Base-by-base conservation (phyloP, 495 filamentous ascomycete species). In the Penicillium paradoxum region DNA sequence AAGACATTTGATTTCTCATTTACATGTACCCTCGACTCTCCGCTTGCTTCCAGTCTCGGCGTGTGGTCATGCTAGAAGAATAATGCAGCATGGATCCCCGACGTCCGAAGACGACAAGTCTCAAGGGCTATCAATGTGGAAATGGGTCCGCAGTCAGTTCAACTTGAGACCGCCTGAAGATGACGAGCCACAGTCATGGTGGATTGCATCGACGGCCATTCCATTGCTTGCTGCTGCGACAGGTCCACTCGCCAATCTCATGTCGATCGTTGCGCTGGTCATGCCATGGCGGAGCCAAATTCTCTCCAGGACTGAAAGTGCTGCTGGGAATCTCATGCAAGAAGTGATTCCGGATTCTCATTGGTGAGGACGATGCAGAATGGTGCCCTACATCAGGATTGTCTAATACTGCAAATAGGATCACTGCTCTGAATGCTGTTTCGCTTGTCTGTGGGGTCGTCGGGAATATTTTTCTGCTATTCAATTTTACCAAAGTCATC, bases 401-500 rank as follows among this genome's bases (percentile, higher is more conserved):
- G 3, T 32, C 54, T 59, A 39, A 66, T 10, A 8, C n/a, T 36
- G 18, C 22, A 29, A 8, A 13, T 33, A 75, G 73, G 73, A 67
- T 65, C 45, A 71, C 80, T 51, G 71, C 73, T 7, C 56, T 84
- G n/a, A 91, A 91, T 66, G 83, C 77, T 3, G 66, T 79, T 11
- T 88, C 84, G 14, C 74, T 91, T 6, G 78, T 75, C 6, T 83
- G 73, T 47, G 87, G 86, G 6, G 79, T 90, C 22, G 64, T 79
- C 2, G 87, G 87, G 4, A 90, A 91, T 60, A 47, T 88, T 4
- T 83, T 87, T 55, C 72, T 91, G n/a, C 66, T 90, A 1, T 77
- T 86, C 51, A 96, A 96, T 69, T 96, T 97, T 76, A 90, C 91
- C 4, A 78, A 80, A 40, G 74, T 82, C 4, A 76, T 96, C 8